Evolutionary conservation across 305 asterid genomes (phyloP).

Genomic region (Galium porrigens): DNA sequence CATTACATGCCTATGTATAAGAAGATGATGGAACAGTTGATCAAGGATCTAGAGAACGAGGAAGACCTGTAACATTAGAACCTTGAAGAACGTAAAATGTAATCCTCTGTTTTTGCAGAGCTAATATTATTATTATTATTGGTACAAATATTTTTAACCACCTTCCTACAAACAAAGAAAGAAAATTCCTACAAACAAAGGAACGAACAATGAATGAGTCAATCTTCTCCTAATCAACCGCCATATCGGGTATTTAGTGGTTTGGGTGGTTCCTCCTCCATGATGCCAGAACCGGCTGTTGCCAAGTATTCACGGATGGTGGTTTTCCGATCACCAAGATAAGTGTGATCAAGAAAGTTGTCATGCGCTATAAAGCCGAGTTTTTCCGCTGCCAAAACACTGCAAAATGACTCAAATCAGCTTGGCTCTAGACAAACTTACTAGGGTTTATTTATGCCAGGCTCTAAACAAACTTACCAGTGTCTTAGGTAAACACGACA

Average conservation of each 20-base stretch:
- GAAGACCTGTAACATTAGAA: slow-evolving; percentile 22
- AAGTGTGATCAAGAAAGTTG: slow-evolving; percentile 77
- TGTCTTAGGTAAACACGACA: slow-evolving; percentile 80
- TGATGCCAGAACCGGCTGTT: slow-evolving; percentile 52
- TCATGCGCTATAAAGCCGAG: slow-evolving; percentile 46
- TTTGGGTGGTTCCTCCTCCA: slow-evolving; percentile 86
- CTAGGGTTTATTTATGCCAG: not conserved
- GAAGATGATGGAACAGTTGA: slow-evolving; percentile 77
- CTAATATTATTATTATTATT: not conserved
- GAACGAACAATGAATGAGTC: not conserved
- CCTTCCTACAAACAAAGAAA: not conserved
- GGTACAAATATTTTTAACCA: not conserved
- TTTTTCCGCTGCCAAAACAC: slow-evolving; percentile 83
- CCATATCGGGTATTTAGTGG: slow-evolving; percentile 54
- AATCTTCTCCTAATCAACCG: slow-evolving; percentile 29
- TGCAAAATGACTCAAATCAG: slow-evolving; percentile 16
- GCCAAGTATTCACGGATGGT: slow-evolving; percentile 61
- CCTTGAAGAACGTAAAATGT: slow-evolving; percentile 3
- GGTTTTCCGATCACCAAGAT: slow-evolving; percentile 73
- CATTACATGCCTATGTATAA: slow-evolving; percentile 93
- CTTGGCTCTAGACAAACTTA: not conserved
- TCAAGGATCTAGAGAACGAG: slow-evolving; percentile 54
- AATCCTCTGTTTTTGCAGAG: not conserved
- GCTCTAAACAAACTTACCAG: slow-evolving; percentile 41
- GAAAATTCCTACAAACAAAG: not conserved